Percentiles rank a stretch among this genome's conserved stretches.
Evolutionary conservation across 2,329 filamentous ascomycete species (phyloP).

Genomic region (Epichloe gansuensis): DNA sequence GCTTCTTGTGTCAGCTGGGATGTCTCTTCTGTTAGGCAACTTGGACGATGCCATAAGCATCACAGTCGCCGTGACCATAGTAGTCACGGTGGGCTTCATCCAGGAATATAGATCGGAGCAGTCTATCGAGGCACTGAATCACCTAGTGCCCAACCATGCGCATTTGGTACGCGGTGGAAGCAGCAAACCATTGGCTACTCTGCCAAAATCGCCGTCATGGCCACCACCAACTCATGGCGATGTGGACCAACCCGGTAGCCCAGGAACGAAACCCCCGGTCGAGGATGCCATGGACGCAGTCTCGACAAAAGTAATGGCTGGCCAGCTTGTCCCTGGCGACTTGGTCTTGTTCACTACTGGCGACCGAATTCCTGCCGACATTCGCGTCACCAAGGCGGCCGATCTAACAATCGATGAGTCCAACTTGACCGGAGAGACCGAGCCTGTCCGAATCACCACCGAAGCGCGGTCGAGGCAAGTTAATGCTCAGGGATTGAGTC

Average conservation of each 20-base stretch:
- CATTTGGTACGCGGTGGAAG: constrained; percentile 66
- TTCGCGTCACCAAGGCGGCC: constrained; percentile 80
- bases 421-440: constrained; percentile 92
- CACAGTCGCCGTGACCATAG: constrained; percentile 88
- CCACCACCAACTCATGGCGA: constrained; percentile 31
- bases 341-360: constrained; percentile 89
- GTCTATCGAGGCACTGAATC: constrained; percentile 86
- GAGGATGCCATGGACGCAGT: constrained; percentile 54
- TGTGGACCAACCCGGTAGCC: constrained; percentile 28
- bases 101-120: constrained; percentile 98
- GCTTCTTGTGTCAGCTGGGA: constrained; percentile 74
- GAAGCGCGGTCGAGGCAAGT: constrained; percentile 35
- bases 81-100: constrained; percentile 89
- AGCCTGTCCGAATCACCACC: constrained; percentile 69
- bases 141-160: constrained; percentile 87
- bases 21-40: constrained; percentile 86
- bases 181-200: constrained; percentile 19
- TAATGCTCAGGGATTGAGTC: constrained; percentile 16
- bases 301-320: constrained; percentile 75
- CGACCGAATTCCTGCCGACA: constrained; percentile 90
- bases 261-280: constrained; percentile 44
- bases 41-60: constrained; percentile 93
- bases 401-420: constrained; percentile 93
- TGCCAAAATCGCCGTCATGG: constrained; percentile 31
- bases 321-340: constrained; percentile 81